Percentiles rank a stretch among this genome's conserved stretches.
Evolutionary conservation across 2,329 filamentous ascomycete species (phyloP).

Genomic region (Nothophaeocryptopus gaeumannii): DNA sequence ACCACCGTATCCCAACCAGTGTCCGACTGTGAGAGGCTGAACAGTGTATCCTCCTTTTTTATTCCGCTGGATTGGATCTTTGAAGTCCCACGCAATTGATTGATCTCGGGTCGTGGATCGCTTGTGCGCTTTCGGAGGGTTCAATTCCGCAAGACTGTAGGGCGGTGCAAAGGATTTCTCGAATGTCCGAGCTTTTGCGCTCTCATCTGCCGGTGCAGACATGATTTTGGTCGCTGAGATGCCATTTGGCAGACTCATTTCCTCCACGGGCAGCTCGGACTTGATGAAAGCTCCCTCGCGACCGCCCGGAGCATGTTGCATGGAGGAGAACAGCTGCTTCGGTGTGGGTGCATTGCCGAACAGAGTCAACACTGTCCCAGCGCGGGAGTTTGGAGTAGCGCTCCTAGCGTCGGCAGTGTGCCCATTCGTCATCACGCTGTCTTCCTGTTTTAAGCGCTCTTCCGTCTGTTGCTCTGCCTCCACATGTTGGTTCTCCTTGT

Average conservation of each 20-base stretch:
- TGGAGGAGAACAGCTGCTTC: constrained; percentile 81
- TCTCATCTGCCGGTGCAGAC: constrained; percentile 47
- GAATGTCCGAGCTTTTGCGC: constrained; percentile 59
- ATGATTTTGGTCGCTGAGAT: constrained; percentile 67
- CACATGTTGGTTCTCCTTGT: constrained; percentile 27
- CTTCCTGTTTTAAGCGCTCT: constrained; percentile 18
- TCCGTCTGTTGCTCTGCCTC: constrained; percentile 2
- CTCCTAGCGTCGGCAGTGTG: constrained; percentile 1
- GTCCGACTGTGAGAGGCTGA: constrained; percentile 63
- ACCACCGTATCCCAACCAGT: constrained; percentile 60
- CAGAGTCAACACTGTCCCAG: constrained; percentile 68
- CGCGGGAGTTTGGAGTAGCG: constrained; percentile 26
- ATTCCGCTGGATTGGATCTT: constrained; percentile 28
- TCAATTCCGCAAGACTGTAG: constrained; percentile 61
- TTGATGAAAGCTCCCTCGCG: constrained; percentile 20
- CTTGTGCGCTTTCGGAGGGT: constrained; percentile 67
- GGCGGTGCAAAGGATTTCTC: constrained; percentile 73
- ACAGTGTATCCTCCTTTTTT: constrained; percentile 60
- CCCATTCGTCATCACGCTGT: constrained; percentile 14
- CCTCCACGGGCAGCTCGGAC: constrained; percentile 51
- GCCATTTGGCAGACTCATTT: constrained; percentile 69
- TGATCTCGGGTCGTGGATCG: constrained; percentile 60
- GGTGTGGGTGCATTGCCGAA: constrained; percentile 71
- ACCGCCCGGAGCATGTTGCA: constrained; percentile 49
- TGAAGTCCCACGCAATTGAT: constrained; percentile 48